A percentile compares a stretch with the other conserved stretches of the same genome.
phyloP scores from a whole-genome alignment of 2,329 filamentous ascomycete species.

The Graphium sp. region DNA sequence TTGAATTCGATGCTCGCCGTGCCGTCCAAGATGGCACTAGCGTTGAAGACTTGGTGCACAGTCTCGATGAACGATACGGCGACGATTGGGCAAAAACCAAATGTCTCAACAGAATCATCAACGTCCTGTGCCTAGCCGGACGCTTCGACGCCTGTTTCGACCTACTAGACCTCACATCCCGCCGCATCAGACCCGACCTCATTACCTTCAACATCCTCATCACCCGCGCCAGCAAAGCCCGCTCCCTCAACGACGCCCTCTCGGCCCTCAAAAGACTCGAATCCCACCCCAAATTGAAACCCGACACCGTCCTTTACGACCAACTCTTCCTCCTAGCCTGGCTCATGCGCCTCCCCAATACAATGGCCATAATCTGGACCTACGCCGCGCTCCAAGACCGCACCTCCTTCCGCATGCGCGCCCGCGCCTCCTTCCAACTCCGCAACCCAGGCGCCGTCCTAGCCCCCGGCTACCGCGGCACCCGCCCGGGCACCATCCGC shows the following conservation, averaged over 20 bases:
- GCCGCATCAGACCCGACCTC: constrained; percentile 1
- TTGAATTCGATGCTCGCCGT: constrained; percentile 21
- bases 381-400: constrained; percentile 12
- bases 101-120: constrained; percentile 20
- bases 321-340: constrained; percentile 1
- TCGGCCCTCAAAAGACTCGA: background rate
- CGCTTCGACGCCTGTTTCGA: constrained; percentile 4
- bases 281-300: background rate
- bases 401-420: constrained; percentile 12
- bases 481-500: background rate
- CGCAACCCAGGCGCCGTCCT: constrained; percentile 4
- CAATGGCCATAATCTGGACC: constrained; percentile 15
- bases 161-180: constrained; percentile 1
- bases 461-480: background rate
- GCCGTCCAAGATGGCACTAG: constrained; percentile 17
- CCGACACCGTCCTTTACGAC: background rate
- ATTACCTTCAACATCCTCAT: constrained; percentile 4
- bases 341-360: constrained; percentile 9
- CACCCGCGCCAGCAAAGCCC: constrained; percentile 3
- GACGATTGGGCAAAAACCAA: constrained; percentile 22
- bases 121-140: constrained; percentile 22
- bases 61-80: constrained; percentile 25
- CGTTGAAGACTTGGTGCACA: constrained; percentile 18
- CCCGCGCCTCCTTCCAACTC: constrained; percentile 7
- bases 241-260: background rate